These are phyloP conservation scores for Jatropha podagrica DNA, from an alignment of 441 rosid species.

Conservation along the genomic window DNA sequence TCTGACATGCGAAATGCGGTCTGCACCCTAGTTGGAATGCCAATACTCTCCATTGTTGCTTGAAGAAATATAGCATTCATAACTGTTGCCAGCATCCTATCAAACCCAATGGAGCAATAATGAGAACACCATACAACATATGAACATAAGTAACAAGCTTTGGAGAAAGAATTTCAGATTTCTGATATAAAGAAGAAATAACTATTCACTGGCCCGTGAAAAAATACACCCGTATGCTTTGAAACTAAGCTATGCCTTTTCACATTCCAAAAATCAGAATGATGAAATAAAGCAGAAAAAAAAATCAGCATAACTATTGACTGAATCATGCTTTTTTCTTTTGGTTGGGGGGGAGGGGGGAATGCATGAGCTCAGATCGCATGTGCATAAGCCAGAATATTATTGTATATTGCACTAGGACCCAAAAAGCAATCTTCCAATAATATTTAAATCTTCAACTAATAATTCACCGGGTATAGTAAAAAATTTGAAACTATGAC, in stretches of 20 bases:
- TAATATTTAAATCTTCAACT: background rate
- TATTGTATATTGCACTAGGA: background rate
- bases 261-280: background rate
- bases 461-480: background rate
- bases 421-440: background rate
- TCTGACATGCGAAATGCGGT: constrained; percentile 70
- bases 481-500: background rate
- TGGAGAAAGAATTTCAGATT: background rate
- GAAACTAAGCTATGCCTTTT: background rate
- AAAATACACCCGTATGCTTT: background rate
- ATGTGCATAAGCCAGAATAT: background rate
- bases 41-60: constrained; percentile 89
- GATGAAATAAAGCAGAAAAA: background rate
- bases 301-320: too few relatives aligned
- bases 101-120: constrained; percentile 16
- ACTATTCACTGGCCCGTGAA: background rate
- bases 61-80: constrained; percentile 96
- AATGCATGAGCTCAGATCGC: background rate
- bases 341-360: too few relatives aligned
- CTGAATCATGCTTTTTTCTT: too few relatives aligned
- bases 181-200: background rate
- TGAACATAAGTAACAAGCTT: background rate
- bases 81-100: constrained; percentile 90
- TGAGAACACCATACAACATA: background rate
- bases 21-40: constrained; percentile 39